Evolutionary conservation across 768 basidiomycete species (phyloP), one percentile per base, ranked within the genome.

Genomic region (Panaeolus papilionaceus): DNA sequence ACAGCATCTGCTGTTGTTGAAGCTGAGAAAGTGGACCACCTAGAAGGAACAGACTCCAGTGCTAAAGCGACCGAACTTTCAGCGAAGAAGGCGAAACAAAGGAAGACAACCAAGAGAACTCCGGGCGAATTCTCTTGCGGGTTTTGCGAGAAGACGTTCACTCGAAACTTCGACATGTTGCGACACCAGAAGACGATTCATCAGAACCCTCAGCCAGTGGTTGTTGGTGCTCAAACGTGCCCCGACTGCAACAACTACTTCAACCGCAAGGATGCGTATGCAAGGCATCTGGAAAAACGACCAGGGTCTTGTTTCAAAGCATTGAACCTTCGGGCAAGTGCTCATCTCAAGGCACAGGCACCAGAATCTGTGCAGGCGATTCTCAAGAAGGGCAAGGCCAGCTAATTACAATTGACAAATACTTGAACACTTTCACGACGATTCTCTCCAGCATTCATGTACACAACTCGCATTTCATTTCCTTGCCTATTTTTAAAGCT

Each of bases 141-240:
- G 10, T 61, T 65, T 3, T 75, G 75, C 61, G 14, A 54, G n/a
- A 65, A 61, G 16, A 61, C 42, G 1, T 75, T 75, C 58, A 72
- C 71, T 28, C 72, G 75, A 9, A 68, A 67, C 20, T 72, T 64
- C 47, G 73, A 74, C 58, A 54, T 70, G 66, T n/a, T 47, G 62
- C 68, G 73, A 38, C 73, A 74, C 63, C 69, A 69, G 14, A 66
- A 67, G 33, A 66, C 38, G 26, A 61, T 69, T n/a, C 73, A 74
- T 49, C 66, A 68, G 62, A 47, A 37, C n/a, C 66, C 23, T 45
- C 64, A 39, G 6, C n/a, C 47, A 18, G 66, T 66, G n/a, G 65
- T 40, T 1, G 9, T 63, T 3, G 62, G 38, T 5, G 58, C 67
- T 26, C 66, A 63, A 40, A 74, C 71, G 16, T 74, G 73, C 61